phyloP scores from a whole-genome alignment of 306 rosid genomes.

The Cucurbita argyrosperma region DNA sequence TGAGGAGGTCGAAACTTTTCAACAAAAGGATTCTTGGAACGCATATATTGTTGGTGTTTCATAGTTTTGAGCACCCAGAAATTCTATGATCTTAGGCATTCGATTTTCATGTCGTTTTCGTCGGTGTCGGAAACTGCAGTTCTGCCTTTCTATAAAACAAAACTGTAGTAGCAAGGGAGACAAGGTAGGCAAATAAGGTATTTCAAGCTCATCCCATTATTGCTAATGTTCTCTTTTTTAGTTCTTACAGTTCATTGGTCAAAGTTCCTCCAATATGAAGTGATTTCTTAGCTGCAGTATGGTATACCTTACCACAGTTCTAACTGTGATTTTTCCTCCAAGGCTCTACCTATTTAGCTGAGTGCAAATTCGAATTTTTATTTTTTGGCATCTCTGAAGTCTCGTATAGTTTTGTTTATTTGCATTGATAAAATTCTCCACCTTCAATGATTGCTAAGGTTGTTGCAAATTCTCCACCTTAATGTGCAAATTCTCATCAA shows the following conservation, averaged over 20 bases:
- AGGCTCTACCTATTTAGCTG: not conserved
- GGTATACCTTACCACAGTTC: not conserved
- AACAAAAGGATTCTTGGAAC: slow-evolving; percentile 80
- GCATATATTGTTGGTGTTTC: slow-evolving; percentile 78
- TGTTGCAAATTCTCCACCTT: no score
- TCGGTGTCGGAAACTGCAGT: not conserved
- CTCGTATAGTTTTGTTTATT: no score
- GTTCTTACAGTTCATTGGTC: not conserved
- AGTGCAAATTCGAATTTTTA: not conserved
- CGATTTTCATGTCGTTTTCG: not conserved
- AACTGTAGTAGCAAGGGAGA: not conserved
- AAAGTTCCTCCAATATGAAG: not conserved
- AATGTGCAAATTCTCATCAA: no score
- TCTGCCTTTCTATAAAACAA: not conserved
- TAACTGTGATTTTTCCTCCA: not conserved
- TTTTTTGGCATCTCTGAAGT: not conserved
- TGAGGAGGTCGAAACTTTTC: slow-evolving; percentile 59
- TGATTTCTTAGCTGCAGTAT: not conserved
- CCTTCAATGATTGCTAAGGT: no score
- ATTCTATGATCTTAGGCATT: not conserved
- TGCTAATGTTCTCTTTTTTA: not conserved
- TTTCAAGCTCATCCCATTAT: not conserved
- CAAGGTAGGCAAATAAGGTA: not conserved
- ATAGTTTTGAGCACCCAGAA: slow-evolving; percentile 15
- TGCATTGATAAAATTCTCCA: no score